Evolutionary conservation across 2,329 filamentous ascomycete genomes (phyloP).

Genomic region (Fusarium sp.): DNA sequence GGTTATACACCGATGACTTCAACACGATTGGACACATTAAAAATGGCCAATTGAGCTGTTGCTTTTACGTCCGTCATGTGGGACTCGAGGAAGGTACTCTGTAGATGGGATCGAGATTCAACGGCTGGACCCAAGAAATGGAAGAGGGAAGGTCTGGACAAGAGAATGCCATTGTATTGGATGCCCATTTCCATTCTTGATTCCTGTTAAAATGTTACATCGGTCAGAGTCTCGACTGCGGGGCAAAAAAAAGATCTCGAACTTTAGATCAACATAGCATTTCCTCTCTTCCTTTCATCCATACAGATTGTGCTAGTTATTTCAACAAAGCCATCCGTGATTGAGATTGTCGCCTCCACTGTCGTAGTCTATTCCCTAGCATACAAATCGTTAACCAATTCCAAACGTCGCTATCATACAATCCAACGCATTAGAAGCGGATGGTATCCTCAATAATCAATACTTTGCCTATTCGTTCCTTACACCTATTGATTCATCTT

Average conservation of each 20-base stretch:
- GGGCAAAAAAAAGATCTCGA: background rate
- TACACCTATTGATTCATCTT: constrained; percentile 1
- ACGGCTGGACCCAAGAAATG: constrained; percentile 5
- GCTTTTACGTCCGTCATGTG: constrained; percentile 1
- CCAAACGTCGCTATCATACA: background rate
- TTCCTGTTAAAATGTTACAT: background rate
- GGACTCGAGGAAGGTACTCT: constrained; percentile 8
- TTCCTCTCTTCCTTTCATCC: background rate
- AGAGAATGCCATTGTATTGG: background rate
- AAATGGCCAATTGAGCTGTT: constrained; percentile 7
- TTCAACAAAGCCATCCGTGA: constrained; percentile 20
- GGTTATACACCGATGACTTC: constrained; percentile 11
- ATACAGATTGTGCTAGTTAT: background rate
- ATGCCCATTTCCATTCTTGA: background rate
- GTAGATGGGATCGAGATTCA: constrained; percentile 27
- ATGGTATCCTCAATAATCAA: background rate
- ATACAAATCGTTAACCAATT: background rate
- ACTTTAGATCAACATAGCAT: constrained; percentile 9
- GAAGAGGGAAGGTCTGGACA: background rate
- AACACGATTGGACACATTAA: constrained; percentile 2
- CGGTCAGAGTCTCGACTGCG: constrained; percentile 1
- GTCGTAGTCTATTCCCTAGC: background rate
- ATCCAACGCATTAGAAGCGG: background rate
- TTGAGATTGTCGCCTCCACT: background rate
- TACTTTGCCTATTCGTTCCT: background rate